Evolutionary conservation across 176 grass and related monocot genomes (phyloP), one percentile per base, ranked within the genome.

Genomic region (Eleusine coracana): DNA sequence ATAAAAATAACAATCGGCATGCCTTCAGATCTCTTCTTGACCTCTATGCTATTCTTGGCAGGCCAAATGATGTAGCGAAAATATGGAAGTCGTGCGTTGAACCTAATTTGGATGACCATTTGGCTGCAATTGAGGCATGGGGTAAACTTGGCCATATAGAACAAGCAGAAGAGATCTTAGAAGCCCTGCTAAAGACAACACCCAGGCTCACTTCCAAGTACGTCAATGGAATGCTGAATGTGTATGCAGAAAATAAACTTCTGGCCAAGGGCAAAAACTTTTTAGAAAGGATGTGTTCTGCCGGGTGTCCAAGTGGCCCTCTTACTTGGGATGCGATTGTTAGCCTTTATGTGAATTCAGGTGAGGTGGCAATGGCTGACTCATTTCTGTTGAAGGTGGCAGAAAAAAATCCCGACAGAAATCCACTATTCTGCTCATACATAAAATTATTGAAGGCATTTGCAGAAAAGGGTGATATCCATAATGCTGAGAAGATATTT

Each of bases 401-500:
- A 45, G 50, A 92, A 52, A 59, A 90, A 38, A 90, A 87, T 38
- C 90, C 73, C 59, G 70, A 84, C 23, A 80, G 68, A n/a, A 63
- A 44, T 44, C 91, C 94, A 3, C 68, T 89, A 54, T 92, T 88
- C 59, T 31, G 51, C 71, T 88, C 87, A 11, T 84, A 91, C 61
- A 25, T 79, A 67, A 75, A 48, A 68, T 66, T 97, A 78, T 62
- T 97, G 72, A 88, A 78, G 51, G 89, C 71, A 23, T 97, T 86
- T 65, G 87, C 89, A 17, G 70, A 94, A 75, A 88, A 79, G 69
- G 91, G 94, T 5, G 91, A 97, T 66, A 71, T 97, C 48, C 73
- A 94, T 81, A 97, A 97, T 41, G 59, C 91, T 0, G 87, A 92
- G 82, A 97, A 92, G 78, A 89, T 97, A 71, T 89, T 97, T 86